Percentiles rank a stretch among this genome's conserved stretches.
Evolutionary conservation across 2,329 filamentous ascomycete species (phyloP).

Genomic region (Trichoderma sp.): DNA sequence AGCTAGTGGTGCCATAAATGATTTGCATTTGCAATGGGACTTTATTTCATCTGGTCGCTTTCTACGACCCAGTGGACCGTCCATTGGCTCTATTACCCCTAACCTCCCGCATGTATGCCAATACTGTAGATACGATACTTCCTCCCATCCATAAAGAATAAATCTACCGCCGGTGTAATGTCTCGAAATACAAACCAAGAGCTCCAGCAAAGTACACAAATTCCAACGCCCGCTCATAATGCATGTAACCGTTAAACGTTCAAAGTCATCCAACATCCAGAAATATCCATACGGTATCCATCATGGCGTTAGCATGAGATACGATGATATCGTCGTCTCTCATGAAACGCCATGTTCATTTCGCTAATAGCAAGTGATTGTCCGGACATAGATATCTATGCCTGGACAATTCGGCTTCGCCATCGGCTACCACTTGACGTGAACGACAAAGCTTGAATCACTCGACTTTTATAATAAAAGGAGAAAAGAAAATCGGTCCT

Average conservation of each 20-base stretch:
- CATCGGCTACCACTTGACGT: background rate
- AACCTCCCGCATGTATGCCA: background rate
- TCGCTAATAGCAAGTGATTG: background rate
- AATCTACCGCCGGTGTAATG: background rate
- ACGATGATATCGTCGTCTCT: background rate
- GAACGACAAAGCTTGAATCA: background rate
- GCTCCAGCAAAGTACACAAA: background rate
- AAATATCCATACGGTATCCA: background rate
- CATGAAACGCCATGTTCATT: background rate
- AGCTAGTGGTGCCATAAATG: background rate
- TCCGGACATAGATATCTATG: background rate
- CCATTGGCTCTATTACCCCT: background rate
- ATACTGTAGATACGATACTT: background rate
- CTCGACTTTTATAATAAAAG: background rate
- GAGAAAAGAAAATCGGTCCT: background rate
- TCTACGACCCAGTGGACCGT: background rate
- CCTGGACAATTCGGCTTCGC: background rate
- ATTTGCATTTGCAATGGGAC: background rate
- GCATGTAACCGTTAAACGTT: constrained; percentile 6
- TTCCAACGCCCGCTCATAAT: constrained; percentile 18
- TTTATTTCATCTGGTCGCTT: background rate
- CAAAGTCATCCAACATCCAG: background rate
- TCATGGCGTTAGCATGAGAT: background rate
- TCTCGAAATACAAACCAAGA: background rate
- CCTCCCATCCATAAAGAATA: background rate